Evolutionary conservation across 495 filamentous ascomycete species (phyloP).

Genomic region (Cercophora samala): DNA sequence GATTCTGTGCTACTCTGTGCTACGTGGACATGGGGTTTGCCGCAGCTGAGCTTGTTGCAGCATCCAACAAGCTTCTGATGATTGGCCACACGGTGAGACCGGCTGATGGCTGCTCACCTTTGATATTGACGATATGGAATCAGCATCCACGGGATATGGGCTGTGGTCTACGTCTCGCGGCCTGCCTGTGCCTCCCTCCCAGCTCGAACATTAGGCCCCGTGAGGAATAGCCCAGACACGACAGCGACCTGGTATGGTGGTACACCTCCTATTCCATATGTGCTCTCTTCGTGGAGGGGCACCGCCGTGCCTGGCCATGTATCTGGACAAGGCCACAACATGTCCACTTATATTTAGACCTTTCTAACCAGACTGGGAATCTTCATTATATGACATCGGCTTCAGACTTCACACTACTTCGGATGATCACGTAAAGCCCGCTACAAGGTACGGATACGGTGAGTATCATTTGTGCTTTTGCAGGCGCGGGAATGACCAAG

Average conservation of each 20-base stretch:
- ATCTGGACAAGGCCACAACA: not conserved
- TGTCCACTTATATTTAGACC: not conserved
- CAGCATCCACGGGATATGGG: too few relatives aligned
- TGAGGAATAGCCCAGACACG: not conserved
- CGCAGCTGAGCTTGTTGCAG: not conserved
- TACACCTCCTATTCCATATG: not conserved
- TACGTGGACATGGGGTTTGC: not conserved
- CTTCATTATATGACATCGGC: not conserved
- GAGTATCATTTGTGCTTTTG: not conserved
- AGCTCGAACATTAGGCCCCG: not conserved
- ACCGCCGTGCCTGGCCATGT: not conserved
- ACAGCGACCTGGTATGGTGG: not conserved
- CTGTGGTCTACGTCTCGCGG: not conserved
- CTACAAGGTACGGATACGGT: too few relatives aligned
- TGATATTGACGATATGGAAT: too few relatives aligned
- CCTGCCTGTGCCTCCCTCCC: not conserved
- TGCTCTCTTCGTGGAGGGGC: too few relatives aligned
- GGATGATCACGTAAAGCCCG: not conserved
- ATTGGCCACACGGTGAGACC: not conserved
- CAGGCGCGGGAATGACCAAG: slow-evolving; percentile 7
- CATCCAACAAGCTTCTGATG: not conserved
- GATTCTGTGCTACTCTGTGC: not conserved
- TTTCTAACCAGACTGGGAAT: not conserved
- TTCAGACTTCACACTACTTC: not conserved
- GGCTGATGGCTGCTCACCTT: too few relatives aligned